Evolutionary conservation across 2,329 filamentous ascomycete genomes (phyloP).

Genomic region (Microdochium paspali): DNA sequence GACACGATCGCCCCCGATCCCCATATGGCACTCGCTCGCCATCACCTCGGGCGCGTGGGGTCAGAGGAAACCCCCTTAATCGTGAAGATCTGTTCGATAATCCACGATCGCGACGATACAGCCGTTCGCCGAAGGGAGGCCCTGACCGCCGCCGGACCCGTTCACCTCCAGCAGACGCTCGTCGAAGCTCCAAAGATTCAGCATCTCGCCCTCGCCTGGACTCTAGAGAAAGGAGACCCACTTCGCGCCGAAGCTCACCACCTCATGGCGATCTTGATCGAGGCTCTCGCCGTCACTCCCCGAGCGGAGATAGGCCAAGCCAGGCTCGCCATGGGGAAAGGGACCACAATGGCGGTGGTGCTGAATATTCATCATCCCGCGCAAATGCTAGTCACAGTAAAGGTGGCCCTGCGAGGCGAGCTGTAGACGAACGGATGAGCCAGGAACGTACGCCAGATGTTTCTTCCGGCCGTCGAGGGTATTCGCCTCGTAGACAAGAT

Average conservation of each 20-base stretch:
- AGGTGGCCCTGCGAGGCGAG: constrained; percentile 23
- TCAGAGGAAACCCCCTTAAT: background rate
- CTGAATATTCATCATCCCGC: constrained; percentile 9
- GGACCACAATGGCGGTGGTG: background rate
- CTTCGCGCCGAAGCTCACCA: background rate
- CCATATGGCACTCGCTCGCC: background rate
- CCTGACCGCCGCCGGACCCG: background rate
- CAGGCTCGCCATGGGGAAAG: background rate
- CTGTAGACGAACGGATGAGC: background rate
- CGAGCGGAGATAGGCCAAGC: background rate
- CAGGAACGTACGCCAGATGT: background rate
- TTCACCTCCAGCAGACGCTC: background rate
- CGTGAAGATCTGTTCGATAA: background rate
- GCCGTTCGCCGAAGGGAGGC: background rate
- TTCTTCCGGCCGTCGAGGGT: constrained; percentile 7
- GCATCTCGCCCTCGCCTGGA: background rate
- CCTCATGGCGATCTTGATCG: background rate
- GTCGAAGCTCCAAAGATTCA: constrained; percentile 4
- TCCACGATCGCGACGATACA: background rate
- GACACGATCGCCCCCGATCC: background rate
- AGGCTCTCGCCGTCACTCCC: background rate
- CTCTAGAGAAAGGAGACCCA: background rate
- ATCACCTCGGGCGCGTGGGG: background rate
- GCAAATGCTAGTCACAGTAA: constrained; percentile 24
- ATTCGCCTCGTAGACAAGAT: constrained; percentile 48